phyloP scores from a whole-genome alignment of 768 basidiomycete genomes.

The Naganishia kalamii region DNA sequence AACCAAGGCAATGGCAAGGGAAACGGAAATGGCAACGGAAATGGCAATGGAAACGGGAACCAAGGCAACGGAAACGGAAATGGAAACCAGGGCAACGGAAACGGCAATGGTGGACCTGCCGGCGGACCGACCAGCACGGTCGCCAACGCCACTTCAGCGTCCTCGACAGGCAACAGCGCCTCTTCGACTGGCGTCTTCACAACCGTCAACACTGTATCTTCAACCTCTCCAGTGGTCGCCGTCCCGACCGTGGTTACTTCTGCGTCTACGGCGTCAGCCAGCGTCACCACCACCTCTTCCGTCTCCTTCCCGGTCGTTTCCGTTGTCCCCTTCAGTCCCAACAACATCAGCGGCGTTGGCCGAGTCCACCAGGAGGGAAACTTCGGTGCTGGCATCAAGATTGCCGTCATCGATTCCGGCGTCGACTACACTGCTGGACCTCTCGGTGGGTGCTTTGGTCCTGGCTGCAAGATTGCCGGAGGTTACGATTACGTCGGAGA shows the following conservation, averaged over 20 bases:
- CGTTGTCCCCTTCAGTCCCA: conserved; percentile 26
- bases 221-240: conserved; percentile 9
- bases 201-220: neutral
- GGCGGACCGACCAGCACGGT: neutral
- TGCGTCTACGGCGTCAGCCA: neutral
- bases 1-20: conserved; percentile 12
- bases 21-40: conserved; percentile 9
- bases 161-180: neutral
- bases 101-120: conserved; percentile 7
- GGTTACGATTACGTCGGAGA: conserved; percentile 46
- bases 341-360: conserved; percentile 58
- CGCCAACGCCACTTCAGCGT: neutral
- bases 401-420: conserved; percentile 55
- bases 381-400: conserved; percentile 60
- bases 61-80: conserved; percentile 12
- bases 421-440: conserved; percentile 43
- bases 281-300: conserved; percentile 2
- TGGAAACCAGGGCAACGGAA: conserved; percentile 12
- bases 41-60: conserved; percentile 8
- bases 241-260: conserved; percentile 21
- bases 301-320: neutral
- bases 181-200: conserved; percentile 29
- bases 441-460: conserved; percentile 46
- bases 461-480: conserved; percentile 44
- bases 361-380: conserved; percentile 60